Conservation (phyloP, 2,329 filamentous ascomycete species). For the Calycina herbarum region DNA sequence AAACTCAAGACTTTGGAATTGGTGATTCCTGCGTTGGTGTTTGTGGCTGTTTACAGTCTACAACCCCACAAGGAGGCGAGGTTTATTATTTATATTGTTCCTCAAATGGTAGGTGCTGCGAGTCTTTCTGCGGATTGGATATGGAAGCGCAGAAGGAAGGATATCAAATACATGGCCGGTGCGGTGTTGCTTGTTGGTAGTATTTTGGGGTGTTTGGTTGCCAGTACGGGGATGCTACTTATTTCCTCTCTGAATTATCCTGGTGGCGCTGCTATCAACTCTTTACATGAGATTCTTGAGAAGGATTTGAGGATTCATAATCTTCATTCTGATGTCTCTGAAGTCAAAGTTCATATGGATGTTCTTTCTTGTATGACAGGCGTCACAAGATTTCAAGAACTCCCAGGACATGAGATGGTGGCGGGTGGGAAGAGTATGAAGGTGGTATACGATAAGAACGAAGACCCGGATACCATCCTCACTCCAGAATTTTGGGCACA, state of each 20-base stretch:
- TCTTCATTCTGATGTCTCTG: conserved; percentile 8
- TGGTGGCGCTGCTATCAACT: conserved; percentile 73
- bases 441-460: conserved; percentile 60
- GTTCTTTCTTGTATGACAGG: conserved; percentile 71
- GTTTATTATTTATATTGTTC: conserved; percentile 88
- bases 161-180: conserved; percentile 52
- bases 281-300: conserved; percentile 46
- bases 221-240: conserved; percentile 67
- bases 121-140: conserved; percentile 72
- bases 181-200: conserved; percentile 59
- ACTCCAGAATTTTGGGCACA: conserved; percentile 58
- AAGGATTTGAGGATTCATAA: conserved; percentile 7
- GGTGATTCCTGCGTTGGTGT: conserved; percentile 67
- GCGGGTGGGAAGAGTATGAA: conserved; percentile 30
- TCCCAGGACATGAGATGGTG: conserved; percentile 15
- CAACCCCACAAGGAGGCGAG: conserved; percentile 96
- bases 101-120: conserved; percentile 75
- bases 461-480: conserved; percentile 47
- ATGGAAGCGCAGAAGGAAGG: conserved; percentile 65
- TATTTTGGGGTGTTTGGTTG: conserved; percentile 57
- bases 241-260: conserved; percentile 92
- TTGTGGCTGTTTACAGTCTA: conserved; percentile 77
- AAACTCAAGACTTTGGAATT: conserved; percentile 47
- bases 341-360: conserved; percentile 59
- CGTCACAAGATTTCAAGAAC: conserved; percentile 62